Evolutionary conservation across 331 rosid species (phyloP), one percentile per base, ranked within the genome.

Genomic region (Stylosanthes scabra): DNA sequence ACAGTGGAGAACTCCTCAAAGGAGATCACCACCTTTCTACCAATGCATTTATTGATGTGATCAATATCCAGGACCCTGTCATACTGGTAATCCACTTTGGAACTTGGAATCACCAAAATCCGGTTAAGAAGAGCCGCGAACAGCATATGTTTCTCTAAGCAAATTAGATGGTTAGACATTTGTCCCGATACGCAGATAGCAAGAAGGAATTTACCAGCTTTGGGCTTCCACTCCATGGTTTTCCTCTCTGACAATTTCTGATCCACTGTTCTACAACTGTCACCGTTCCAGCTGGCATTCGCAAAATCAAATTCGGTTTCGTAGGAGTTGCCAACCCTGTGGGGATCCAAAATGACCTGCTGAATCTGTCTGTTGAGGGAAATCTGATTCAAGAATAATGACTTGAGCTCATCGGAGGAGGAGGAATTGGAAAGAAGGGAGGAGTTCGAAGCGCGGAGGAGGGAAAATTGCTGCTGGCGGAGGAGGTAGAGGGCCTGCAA

Each of bases 91-190:
- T 90, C 98, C 49, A 93, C 78, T 79, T 79, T 90, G 45, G 86
- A 37, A 63, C 98, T 88, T 8, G 98, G 98, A 88, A 90, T 81
- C 11, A 93, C 89, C 82, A 90, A 42, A 60, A 90, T 78, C 25
- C 97, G 81, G 51, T 87, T 78, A 1, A 92, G 91, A 68, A 93
- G 74, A 63, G 98, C 97, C 4, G 96, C 98, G 10, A 93, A 87
- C 68, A 93, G 84, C 98, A 93, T 93, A 60, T 90, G 98, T 82
- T 93, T 93, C 86, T 93, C 93, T 74, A 93, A 80, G 77, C 98
- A 93, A 59, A 90, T 90, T 76, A 93, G 82, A 78, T 84, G 97
- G 83, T 93, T 87, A 0, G 97, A 93, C 98, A 88, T 93, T 78
- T 93, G 93, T 3, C 98, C 97, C 10, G 93, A 93, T 40, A 83